A percentile compares a stretch with the other conserved stretches of the same genome.
phyloP scores from a whole-genome alignment of 768 basidiomycete genomes.

The Xerocomus potaroensis region DNA sequence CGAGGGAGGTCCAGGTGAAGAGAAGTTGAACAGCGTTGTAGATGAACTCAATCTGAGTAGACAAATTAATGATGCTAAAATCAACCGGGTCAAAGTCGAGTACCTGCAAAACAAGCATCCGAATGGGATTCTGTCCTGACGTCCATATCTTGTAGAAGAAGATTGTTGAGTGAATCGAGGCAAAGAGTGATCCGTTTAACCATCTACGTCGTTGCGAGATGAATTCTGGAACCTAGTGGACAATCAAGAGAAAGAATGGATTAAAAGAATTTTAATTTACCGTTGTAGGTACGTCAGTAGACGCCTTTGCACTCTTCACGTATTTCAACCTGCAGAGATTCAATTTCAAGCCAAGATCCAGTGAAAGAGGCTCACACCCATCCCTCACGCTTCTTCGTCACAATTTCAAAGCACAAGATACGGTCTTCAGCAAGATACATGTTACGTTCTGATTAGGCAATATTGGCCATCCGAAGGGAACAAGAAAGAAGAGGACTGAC shows the following conservation, averaged over 20 bases:
- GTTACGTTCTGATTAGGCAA: constrained; percentile 55
- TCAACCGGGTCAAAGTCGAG: not conserved
- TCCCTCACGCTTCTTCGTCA: constrained; percentile 81
- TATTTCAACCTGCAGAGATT: constrained; percentile 59
- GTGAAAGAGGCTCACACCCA: constrained; percentile 57
- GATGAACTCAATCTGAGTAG: constrained; percentile 72
- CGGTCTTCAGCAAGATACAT: constrained; percentile 92
- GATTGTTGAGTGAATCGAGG: constrained; percentile 87
- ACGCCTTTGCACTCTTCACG: constrained; percentile 90
- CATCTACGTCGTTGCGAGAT: constrained; percentile 91
- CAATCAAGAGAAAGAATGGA: not conserved
- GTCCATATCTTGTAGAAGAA: constrained; percentile 88
- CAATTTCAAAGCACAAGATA: constrained; percentile 91
- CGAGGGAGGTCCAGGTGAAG: constrained; percentile 92
- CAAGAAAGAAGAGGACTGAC: constrained; percentile 21
- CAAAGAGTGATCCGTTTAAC: constrained; percentile 89
- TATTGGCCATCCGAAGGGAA: not conserved
- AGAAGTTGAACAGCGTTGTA: constrained; percentile 87
- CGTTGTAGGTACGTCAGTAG: constrained; percentile 92
- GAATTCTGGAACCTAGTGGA: constrained; percentile 73
- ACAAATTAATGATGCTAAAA: not conserved
- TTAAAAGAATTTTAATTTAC: constrained; percentile 31
- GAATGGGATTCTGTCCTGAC: constrained; percentile 85
- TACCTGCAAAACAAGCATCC: constrained; percentile 69
- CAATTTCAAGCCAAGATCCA: not conserved